A percentile compares a stretch with the other conserved stretches of the same genome.
phyloP scores from a whole-genome alignment of 768 basidiomycete genomes.

The Lactarius pseudohatsudake region DNA sequence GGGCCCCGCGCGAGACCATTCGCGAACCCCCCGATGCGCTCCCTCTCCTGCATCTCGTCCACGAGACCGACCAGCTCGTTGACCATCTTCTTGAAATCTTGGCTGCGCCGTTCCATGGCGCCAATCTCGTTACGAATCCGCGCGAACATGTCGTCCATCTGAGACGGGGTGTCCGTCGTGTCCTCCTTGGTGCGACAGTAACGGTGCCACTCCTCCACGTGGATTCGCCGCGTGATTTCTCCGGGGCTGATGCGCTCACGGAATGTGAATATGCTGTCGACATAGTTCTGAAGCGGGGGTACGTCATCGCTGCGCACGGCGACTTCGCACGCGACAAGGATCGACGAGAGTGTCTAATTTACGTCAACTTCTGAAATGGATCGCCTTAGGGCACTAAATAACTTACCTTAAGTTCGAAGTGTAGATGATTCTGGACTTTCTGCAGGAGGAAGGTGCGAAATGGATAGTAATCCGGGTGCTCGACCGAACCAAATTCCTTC shows the following conservation, averaged over 20 bases:
- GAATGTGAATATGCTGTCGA: constrained; percentile 19
- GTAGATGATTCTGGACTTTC: constrained; percentile 23
- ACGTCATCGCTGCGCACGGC: constrained; percentile 23
- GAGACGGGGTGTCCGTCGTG: neutral
- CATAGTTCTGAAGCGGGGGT: constrained; percentile 10
- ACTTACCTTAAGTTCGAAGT: constrained; percentile 28
- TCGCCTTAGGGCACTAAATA: neutral
- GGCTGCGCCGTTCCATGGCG: constrained; percentile 21
- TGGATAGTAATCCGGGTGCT: constrained; percentile 24
- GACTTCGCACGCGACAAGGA: constrained; percentile 27
- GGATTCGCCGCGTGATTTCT: constrained; percentile 24
- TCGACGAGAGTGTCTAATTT: constrained; percentile 24
- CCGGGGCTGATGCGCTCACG: constrained; percentile 27
- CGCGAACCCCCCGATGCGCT: constrained; percentile 2
- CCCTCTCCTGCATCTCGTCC: constrained; percentile 14
- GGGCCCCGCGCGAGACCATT: neutral
- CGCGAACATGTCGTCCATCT: constrained; percentile 27
- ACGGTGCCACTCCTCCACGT: constrained; percentile 24
- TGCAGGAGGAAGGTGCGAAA: constrained; percentile 25
- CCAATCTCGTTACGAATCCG: constrained; percentile 22
- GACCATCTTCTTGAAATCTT: constrained; percentile 24
- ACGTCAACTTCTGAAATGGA: neutral
- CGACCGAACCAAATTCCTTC: constrained; percentile 24
- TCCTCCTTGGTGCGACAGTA: constrained; percentile 8
- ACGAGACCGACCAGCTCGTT: constrained; percentile 22